A percentile compares a stretch with the other conserved stretches of the same genome.
These are phyloP conservation scores for Psidium guajava DNA, from an alignment of 345 rosid species.

Conservation along the genomic window DNA sequence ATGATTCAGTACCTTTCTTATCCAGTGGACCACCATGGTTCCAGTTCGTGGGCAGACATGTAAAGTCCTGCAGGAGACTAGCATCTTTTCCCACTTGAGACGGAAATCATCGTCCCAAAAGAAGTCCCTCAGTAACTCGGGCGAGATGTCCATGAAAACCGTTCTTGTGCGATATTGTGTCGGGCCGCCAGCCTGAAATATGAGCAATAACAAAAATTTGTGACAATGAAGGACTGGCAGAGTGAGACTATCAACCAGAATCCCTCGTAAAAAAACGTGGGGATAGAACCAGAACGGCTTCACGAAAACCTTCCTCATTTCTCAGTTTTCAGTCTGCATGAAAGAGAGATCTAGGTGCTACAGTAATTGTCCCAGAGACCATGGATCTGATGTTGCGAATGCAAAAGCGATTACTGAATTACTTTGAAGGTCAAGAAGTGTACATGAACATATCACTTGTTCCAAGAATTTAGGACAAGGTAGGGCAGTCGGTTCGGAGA, in stretches of 20 bases:
- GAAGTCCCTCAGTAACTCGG: constrained; percentile 13
- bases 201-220: neutral
- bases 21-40: constrained; percentile 16
- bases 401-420: neutral
- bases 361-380: neutral
- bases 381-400: neutral
- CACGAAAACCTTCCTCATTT: neutral
- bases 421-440: neutral
- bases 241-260: neutral
- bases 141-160: neutral
- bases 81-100: constrained; percentile 17
- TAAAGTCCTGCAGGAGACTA: constrained; percentile 1
- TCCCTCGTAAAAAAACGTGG: neutral
- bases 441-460: neutral
- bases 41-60: constrained; percentile 7
- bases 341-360: neutral
- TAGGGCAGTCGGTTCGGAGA: neutral
- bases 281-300: neutral
- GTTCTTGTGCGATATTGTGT: constrained; percentile 9
- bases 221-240: neutral
- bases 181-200: constrained; percentile 10
- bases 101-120: constrained; percentile 22
- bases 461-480: neutral
- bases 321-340: neutral
- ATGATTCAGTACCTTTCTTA: constrained; percentile 7